A percentile compares a stretch with the other conserved stretches of the same genome.
Evolutionary conservation across 495 filamentous ascomycete species (phyloP).

Genomic region (Durotheca rogersii): DNA sequence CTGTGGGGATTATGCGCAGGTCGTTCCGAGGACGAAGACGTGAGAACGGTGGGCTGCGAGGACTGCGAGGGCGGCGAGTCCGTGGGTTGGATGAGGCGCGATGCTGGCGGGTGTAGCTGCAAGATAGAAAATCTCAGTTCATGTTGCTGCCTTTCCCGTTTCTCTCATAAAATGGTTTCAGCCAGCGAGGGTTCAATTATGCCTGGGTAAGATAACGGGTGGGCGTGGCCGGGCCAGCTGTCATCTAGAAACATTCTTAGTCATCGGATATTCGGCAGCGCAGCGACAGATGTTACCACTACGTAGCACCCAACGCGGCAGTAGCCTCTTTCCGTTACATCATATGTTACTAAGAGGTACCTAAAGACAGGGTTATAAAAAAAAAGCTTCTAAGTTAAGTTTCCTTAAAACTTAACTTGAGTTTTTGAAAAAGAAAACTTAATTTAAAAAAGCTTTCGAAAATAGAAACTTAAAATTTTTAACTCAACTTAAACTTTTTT

Average conservation of each 20-base stretch:
- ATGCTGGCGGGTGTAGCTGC: too few species aligned
- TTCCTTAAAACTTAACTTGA: background rate
- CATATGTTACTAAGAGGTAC: too few species aligned
- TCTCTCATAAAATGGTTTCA: background rate
- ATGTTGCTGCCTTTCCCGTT: background rate
- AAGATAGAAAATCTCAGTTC: too few species aligned
- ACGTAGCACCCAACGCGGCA: too few species aligned
- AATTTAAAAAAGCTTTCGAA: background rate
- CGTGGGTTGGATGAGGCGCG: too few species aligned
- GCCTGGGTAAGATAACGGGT: background rate
- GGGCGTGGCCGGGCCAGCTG: background rate
- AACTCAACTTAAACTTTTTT: background rate
- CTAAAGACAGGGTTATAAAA: background rate
- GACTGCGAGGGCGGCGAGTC: too few species aligned
- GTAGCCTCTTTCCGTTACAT: too few species aligned
- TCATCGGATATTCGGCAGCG: background rate
- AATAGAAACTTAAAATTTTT: slow-evolving; percentile 13
- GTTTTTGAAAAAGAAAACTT: background rate
- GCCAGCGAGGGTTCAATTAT: background rate
- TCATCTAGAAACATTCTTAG: background rate
- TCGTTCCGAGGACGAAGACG: too few species aligned
- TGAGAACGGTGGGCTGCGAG: too few species aligned
- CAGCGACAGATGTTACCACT: too few species aligned
- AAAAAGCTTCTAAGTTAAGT: too few species aligned
- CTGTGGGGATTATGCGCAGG: too few species aligned